A percentile compares a stretch with the other conserved stretches of the same genome.
Conservation (phyloP, 2,329 filamentous ascomycete species). For the Cladosporium sp. region DNA sequence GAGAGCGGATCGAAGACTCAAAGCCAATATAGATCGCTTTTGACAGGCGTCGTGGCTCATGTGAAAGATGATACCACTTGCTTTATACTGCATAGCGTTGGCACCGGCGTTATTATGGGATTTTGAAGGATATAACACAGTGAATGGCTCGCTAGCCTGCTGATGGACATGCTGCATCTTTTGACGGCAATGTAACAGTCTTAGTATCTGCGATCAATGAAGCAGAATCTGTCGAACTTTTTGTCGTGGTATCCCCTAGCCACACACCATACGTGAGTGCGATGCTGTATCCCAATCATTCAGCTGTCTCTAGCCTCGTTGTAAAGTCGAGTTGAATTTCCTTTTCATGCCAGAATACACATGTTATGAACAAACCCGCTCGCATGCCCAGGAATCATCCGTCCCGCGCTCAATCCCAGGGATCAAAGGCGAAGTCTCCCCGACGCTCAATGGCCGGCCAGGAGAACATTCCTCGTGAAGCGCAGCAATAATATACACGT, state of each 20-base stretch:
- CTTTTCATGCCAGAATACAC: constrained; percentile 9
- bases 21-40: constrained; percentile 18
- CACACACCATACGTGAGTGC: background rate
- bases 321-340: background rate
- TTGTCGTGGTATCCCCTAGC: background rate
- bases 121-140: background rate
- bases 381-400: background rate
- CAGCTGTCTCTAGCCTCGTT: background rate
- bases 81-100: constrained; percentile 17
- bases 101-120: constrained; percentile 1
- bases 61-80: constrained; percentile 4
- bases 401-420: background rate
- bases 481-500: constrained; percentile 14
- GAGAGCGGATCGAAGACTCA: constrained; percentile 25
- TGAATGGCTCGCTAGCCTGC: background rate
- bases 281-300: background rate
- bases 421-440: background rate
- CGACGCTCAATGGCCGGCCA: no score
- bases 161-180: background rate
- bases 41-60: constrained; percentile 7
- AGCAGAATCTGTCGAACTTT: background rate
- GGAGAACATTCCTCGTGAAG: background rate
- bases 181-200: background rate
- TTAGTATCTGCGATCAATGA: background rate
- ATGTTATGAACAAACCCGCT: background rate